Conservation (phyloP, 805 yeast species). For the Ogataea parapolymorpha region DNA sequence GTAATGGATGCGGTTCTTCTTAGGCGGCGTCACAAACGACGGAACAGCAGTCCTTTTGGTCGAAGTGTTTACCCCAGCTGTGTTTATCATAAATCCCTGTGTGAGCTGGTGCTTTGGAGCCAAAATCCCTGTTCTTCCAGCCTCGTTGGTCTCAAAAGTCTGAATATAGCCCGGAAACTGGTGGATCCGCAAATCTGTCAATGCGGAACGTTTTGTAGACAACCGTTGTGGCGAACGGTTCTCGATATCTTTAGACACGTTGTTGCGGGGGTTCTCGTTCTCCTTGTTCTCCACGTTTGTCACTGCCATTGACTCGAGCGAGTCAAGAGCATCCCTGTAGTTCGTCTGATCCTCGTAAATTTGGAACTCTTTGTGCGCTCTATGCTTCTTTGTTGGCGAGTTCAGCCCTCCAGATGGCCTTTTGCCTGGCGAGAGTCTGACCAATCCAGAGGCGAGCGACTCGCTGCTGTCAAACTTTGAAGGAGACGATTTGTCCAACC, state of each 20-base stretch:
- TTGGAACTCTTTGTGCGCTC: constrained; percentile 13
- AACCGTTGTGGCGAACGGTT: background rate
- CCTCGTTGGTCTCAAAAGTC: background rate
- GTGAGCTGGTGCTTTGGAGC: constrained; percentile 20
- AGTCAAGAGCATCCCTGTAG: constrained; percentile 10
- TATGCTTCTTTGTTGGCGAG: constrained; percentile 15
- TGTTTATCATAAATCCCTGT: constrained; percentile 18
- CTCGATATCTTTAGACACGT: background rate
- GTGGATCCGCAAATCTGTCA: constrained; percentile 17
- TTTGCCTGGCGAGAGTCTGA: constrained; percentile 13
- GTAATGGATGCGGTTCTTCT: constrained; percentile 15
- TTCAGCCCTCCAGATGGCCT: constrained; percentile 9
- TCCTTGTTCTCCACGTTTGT: constrained; percentile 13
- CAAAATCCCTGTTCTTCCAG: constrained; percentile 13
- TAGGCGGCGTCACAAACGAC: constrained; percentile 25
- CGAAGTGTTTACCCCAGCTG: background rate
- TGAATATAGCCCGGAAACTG: constrained; percentile 21
- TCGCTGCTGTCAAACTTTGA: constrained; percentile 13
- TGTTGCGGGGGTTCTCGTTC: constrained; percentile 7
- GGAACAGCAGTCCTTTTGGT: constrained; percentile 12
- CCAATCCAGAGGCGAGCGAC: constrained; percentile 5
- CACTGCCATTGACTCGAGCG: constrained; percentile 7
- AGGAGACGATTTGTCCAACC: constrained; percentile 4
- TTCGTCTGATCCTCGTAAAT: constrained; percentile 19
- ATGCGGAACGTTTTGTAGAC: constrained; percentile 5